Conservation (phyloP, 495 filamentous ascomycete genomes). For the Aspergillus sclerotiicarbonarius region DNA sequence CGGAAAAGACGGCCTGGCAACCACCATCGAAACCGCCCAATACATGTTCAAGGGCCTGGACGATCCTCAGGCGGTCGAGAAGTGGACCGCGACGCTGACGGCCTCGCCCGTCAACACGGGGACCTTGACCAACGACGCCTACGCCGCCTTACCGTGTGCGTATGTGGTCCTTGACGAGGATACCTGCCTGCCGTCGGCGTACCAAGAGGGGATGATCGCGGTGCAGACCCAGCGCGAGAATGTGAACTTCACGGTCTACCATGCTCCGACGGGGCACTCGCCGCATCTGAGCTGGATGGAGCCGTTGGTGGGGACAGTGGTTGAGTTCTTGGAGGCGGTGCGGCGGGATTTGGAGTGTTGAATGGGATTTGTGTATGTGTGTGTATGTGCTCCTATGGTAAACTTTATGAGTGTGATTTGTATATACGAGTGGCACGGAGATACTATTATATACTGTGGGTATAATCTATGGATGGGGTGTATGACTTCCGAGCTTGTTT, state of each 20-base stretch:
- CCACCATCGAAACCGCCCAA: constrained; percentile 17
- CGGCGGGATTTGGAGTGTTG: no score
- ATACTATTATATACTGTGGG: no score
- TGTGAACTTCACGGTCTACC: constrained; percentile 27
- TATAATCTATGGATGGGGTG: no score
- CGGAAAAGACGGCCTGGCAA: constrained; percentile 24
- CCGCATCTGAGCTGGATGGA: background rate
- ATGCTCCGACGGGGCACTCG: constrained; percentile 13
- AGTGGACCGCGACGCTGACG: constrained; percentile 34
- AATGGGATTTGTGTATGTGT: no score
- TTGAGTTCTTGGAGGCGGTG: background rate
- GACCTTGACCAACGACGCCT: constrained; percentile 32
- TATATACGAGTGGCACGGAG: no score
- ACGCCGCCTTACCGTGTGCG: constrained; percentile 30
- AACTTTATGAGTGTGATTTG: no score
- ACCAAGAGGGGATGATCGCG: constrained; percentile 32
- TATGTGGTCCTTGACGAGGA: constrained; percentile 34
- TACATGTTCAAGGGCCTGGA: constrained; percentile 31
- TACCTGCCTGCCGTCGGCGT: constrained; percentile 20
- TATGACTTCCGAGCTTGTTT: no score
- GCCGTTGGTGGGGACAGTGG: background rate
- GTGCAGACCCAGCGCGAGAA: constrained; percentile 15
- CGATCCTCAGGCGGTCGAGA: constrained; percentile 16
- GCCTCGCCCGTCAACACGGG: constrained; percentile 27
- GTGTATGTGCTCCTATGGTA: no score